These are phyloP conservation scores for Russula sp. DNA, from an alignment of 768 basidiomycete species.

Conservation along the genomic window DNA sequence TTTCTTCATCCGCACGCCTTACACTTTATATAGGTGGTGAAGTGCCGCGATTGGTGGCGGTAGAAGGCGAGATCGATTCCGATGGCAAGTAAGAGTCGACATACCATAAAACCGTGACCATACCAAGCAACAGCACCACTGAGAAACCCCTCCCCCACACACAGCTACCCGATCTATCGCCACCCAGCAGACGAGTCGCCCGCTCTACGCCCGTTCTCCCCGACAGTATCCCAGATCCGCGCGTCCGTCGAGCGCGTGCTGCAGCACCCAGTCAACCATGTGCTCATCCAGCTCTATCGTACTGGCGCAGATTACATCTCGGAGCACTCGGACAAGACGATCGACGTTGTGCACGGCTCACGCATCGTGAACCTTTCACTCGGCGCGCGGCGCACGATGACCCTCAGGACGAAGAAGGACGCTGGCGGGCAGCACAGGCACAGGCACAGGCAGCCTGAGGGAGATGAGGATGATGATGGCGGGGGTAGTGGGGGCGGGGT, in stretches of 20 bases:
- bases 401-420: slow-evolving; percentile 58
- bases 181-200: slow-evolving; percentile 80
- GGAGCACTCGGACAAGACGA: slow-evolving; percentile 83
- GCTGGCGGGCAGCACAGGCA: too few relatives aligned
- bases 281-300: slow-evolving; percentile 42
- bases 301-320: slow-evolving; percentile 77
- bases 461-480: background rate
- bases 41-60: slow-evolving; percentile 59
- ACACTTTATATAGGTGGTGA: slow-evolving; percentile 30
- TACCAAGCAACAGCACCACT: too few relatives aligned
- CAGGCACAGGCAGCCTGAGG: too few relatives aligned
- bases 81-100: slow-evolving; percentile 41
- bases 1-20: too few relatives aligned
- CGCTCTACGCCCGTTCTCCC: slow-evolving; percentile 38
- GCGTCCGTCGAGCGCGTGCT: slow-evolving; percentile 53
- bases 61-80: slow-evolving; percentile 46
- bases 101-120: too few relatives aligned
- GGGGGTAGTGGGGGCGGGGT: background rate
- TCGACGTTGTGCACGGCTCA: slow-evolving; percentile 70
- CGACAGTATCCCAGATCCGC: slow-evolving; percentile 41
- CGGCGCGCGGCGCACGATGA: slow-evolving; percentile 76
- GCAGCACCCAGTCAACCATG: too few relatives aligned
- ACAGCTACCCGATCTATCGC: slow-evolving; percentile 62
- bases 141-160: background rate
- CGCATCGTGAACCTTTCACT: slow-evolving; percentile 77